phyloP scores from a whole-genome alignment of 352 stramenopile genomes.

The Pythium periplocum region DNA sequence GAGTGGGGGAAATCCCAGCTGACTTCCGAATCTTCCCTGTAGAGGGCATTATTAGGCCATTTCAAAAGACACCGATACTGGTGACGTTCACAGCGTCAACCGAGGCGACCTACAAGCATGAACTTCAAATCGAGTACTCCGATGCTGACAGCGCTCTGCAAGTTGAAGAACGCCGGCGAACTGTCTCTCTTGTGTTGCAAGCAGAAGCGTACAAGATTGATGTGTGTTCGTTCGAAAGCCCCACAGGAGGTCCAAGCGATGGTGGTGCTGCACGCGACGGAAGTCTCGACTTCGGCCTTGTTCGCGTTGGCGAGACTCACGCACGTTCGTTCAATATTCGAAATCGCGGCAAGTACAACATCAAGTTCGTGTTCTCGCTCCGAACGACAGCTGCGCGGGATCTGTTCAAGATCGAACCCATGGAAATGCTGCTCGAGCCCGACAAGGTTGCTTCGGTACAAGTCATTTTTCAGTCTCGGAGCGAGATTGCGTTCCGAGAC shows the following conservation, averaged over 20 bases:
- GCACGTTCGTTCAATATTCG: constrained; percentile 78
- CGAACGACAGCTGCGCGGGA: constrained; percentile 39
- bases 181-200: constrained; percentile 31
- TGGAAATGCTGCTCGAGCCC: constrained; percentile 69
- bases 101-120: constrained; percentile 60
- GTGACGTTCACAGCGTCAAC: constrained; percentile 68
- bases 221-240: constrained; percentile 76
- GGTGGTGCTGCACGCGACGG: constrained; percentile 33
- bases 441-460: constrained; percentile 59
- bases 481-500: constrained; percentile 82
- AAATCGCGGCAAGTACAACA: constrained; percentile 93
- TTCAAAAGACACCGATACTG: constrained; percentile 53
- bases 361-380: constrained; percentile 82
- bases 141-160: constrained; percentile 69
- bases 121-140: constrained; percentile 73
- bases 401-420: constrained; percentile 80
- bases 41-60: constrained; percentile 66
- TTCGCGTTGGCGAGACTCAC: constrained; percentile 89
- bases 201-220: constrained; percentile 92
- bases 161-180: constrained; percentile 28
- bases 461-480: constrained; percentile 71
- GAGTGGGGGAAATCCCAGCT: constrained; percentile 21
- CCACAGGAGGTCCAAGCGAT: constrained; percentile 11
- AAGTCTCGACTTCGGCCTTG: constrained; percentile 88
- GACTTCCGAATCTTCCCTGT: constrained; percentile 75